Conservation (phyloP, 179 eudicot species). For the Corrigiola litoralis region DNA sequence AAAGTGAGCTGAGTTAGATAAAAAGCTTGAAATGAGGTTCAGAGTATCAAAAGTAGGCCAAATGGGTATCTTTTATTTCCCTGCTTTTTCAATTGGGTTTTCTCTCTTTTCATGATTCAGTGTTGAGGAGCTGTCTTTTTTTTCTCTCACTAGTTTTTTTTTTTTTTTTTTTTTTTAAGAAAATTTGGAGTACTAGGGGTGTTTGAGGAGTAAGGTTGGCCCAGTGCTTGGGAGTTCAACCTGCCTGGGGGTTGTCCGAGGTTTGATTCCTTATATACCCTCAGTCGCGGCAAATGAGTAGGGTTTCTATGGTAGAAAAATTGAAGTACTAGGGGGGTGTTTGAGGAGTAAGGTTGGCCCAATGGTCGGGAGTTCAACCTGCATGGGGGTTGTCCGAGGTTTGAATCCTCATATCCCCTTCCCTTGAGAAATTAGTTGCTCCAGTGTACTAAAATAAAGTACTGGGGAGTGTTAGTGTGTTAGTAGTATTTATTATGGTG, state of each 20-base stretch:
- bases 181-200: no score
- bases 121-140: conserved; percentile 1
- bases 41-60: conserved; percentile 34
- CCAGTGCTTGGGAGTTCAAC: no score
- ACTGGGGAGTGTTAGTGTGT: conserved; percentile 19
- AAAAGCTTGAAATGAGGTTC: conserved; percentile 35
- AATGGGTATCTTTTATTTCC: conserved; percentile 38
- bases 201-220: no score
- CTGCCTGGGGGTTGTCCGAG: no score
- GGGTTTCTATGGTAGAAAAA: no score
- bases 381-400: no score
- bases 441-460: not conserved
- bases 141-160: conserved; percentile 27
- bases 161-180: not conserved
- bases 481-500: conserved; percentile 30
- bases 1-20: conserved; percentile 14
- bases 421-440: no score
- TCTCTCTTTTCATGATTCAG: conserved; percentile 19
- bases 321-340: not conserved
- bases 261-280: no score
- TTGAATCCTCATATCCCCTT: no score
- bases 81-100: conserved; percentile 15
- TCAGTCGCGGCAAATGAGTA: no score
- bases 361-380: no score
- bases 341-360: no score